Base-by-base conservation (phyloP, 176 grass and related monocot genomes). In the Coix lacrymajobi region DNA sequence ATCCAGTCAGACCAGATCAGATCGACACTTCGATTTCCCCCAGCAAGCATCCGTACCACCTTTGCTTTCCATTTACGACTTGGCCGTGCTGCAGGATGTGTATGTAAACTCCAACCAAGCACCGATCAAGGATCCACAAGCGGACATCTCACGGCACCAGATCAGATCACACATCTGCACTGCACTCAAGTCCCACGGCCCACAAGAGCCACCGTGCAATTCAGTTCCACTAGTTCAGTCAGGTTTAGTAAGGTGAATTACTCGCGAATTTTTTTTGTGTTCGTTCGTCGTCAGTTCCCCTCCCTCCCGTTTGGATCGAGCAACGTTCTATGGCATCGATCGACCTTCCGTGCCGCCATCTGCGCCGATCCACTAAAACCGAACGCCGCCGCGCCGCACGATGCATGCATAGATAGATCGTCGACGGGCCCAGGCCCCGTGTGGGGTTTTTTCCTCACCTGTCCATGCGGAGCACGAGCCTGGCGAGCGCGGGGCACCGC, bases 401-500 rank as follows among this genome's bases (percentile, higher is more conserved):
- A 29, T 1, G 7, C 49, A 45, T 1, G 43, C 43, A 45, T 45
- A 45, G 43, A 45, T 45, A 83, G 60, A 84, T 48, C 73, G 12
- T 45, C 6, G 43, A 14, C n/a, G n/a, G n/a, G n/a, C n/a, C n/a
- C n/a, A n/a, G n/a, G n/a, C n/a, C n/a, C n/a, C n/a, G n/a, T n/a
- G n/a, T n/a, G n/a, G n/a, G n/a, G n/a, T n/a, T n/a, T n/a, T n/a
- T n/a, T n/a, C n/a, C 86, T 91, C 79, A 98, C 96, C 93, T 96
- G 82, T 95, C 82, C 87, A 96, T 96, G 10, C 34, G 82, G 66
- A 98, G 85, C n/a, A 81, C 89, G 69, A 95, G 86, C 39, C 73
- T 83, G 6, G 78, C 32, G 20, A 98, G 76, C 17, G 83, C 83
- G 2, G 81, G 71, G 69, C 92, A 98, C 19, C 83, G 88, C 7